A percentile compares a stretch with the other conserved stretches of the same genome.
phyloP scores from a whole-genome alignment of 345 rosid genomes.

The Clausena lansium region DNA sequence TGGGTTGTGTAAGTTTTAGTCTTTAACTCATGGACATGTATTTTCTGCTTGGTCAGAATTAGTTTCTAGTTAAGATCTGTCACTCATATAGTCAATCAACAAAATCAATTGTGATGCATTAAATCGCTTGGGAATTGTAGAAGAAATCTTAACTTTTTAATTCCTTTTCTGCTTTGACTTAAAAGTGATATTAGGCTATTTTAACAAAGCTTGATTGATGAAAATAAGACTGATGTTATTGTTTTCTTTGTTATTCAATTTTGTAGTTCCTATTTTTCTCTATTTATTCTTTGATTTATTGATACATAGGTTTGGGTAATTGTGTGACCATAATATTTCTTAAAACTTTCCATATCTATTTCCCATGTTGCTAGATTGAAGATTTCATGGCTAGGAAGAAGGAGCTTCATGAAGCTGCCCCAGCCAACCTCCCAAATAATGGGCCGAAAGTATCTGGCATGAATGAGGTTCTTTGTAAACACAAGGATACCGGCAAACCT shows the following conservation, averaged over 20 bases:
- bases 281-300: not conserved
- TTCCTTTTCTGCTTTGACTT: not conserved
- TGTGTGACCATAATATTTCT: not conserved
- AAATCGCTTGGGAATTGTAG: not conserved
- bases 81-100: not conserved
- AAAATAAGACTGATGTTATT: not conserved
- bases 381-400: conserved; percentile 60
- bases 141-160: not conserved
- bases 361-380: conserved; percentile 52
- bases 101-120: not conserved
- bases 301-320: not conserved
- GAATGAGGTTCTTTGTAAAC: conserved; percentile 59
- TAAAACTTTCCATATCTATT: conserved; percentile 6
- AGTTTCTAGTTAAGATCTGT: not conserved
- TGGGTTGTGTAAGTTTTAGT: not conserved
- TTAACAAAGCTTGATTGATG: not conserved
- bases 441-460: conserved; percentile 23
- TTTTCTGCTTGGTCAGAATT: not conserved
- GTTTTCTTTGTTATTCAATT: not conserved
- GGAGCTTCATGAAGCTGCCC: conserved; percentile 37
- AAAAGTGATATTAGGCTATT: not conserved
- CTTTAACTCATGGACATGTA: not conserved
- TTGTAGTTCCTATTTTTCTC: not conserved
- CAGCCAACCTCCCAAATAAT: conserved; percentile 25
- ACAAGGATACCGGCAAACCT: conserved; percentile 43